Conservation (phyloP, 2,329 filamentous ascomycete genomes). For the Neocatenulostroma microsporum region DNA sequence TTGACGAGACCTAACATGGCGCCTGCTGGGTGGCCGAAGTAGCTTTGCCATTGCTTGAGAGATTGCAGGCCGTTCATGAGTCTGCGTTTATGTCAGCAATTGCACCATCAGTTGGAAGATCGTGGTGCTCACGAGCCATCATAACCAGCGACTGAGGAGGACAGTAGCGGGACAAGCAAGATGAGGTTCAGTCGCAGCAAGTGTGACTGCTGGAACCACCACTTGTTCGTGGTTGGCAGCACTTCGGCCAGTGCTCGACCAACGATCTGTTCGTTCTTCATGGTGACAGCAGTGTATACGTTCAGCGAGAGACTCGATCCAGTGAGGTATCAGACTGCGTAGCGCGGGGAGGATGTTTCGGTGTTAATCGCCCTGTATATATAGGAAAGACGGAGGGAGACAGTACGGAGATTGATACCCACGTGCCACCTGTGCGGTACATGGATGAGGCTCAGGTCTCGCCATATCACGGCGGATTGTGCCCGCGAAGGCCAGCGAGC, state of each 20-base stretch:
- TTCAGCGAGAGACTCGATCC: too few relatives aligned
- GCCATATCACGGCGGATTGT: too few relatives aligned
- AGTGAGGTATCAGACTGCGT: too few relatives aligned
- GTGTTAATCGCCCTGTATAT: too few relatives aligned
- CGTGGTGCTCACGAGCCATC: slow-evolving; percentile 31
- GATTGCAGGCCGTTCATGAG: slow-evolving; percentile 38
- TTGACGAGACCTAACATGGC: slow-evolving; percentile 33
- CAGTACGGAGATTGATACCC: too few relatives aligned
- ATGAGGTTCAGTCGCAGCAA: slow-evolving; percentile 40
- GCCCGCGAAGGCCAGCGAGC: too few relatives aligned
- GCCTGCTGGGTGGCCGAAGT: slow-evolving; percentile 34
- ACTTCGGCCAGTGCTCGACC: slow-evolving; percentile 28
- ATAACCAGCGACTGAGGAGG: slow-evolving; percentile 38
- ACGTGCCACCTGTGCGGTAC: too few relatives aligned
- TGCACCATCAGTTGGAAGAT: not conserved
- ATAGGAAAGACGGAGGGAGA: too few relatives aligned
- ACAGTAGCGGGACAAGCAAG: slow-evolving; percentile 38
- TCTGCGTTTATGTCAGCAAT: not conserved
- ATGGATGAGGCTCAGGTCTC: too few relatives aligned
- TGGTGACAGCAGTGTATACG: too few relatives aligned
- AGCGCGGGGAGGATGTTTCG: too few relatives aligned
- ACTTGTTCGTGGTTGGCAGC: slow-evolving; percentile 34
- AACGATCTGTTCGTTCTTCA: slow-evolving; percentile 26
- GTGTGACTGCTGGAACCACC: slow-evolving; percentile 39
- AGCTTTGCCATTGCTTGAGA: slow-evolving; percentile 35